phyloP scores from a whole-genome alignment of 495 filamentous ascomycete species.

The Podospora australis region DNA sequence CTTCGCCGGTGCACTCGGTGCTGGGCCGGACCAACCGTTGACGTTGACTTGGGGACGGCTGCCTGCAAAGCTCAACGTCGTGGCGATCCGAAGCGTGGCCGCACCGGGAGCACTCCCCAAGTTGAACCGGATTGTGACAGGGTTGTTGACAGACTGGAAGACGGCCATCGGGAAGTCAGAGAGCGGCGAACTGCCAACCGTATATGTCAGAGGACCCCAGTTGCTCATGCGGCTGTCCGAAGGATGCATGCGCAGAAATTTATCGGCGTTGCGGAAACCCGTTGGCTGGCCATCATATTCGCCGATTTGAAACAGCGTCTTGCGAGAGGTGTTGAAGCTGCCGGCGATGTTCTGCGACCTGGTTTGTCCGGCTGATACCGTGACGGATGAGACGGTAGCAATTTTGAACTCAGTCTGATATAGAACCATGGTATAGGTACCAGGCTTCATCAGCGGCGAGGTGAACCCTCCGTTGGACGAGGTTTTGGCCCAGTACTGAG shows the following conservation, averaged over 20 bases:
- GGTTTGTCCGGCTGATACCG: slow-evolving; percentile 48
- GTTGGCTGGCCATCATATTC: slow-evolving; percentile 58
- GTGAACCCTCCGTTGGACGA: slow-evolving; percentile 48
- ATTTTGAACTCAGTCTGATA: slow-evolving; percentile 59
- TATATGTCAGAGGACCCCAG: slow-evolving; percentile 56
- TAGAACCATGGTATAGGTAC: slow-evolving; percentile 60
- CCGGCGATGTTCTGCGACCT: slow-evolving; percentile 49
- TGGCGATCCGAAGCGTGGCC: slow-evolving; percentile 54
- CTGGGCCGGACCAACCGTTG: slow-evolving; percentile 43
- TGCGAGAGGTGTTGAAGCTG: slow-evolving; percentile 30
- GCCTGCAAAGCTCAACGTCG: slow-evolving; percentile 56
- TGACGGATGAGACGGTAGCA: slow-evolving; percentile 45
- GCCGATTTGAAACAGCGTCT: slow-evolving; percentile 57
- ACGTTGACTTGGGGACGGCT: slow-evolving; percentile 43
- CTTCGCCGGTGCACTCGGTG: slow-evolving; percentile 52
- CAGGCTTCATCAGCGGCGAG: slow-evolving; percentile 61
- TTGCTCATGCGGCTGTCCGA: slow-evolving; percentile 54
- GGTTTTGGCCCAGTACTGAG: slow-evolving; percentile 60
- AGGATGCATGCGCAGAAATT: slow-evolving; percentile 61
- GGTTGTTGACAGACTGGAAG: slow-evolving; percentile 56
- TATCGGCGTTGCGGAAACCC: slow-evolving; percentile 59
- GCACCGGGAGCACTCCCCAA: slow-evolving; percentile 43
- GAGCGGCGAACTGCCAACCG: slow-evolving; percentile 45
- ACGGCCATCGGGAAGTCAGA: slow-evolving; percentile 59
- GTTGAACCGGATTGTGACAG: slow-evolving; percentile 56